These are phyloP conservation scores for Pichia sp. DNA, from an alignment of 1,139 yeast species.

Conservation along the genomic window DNA sequence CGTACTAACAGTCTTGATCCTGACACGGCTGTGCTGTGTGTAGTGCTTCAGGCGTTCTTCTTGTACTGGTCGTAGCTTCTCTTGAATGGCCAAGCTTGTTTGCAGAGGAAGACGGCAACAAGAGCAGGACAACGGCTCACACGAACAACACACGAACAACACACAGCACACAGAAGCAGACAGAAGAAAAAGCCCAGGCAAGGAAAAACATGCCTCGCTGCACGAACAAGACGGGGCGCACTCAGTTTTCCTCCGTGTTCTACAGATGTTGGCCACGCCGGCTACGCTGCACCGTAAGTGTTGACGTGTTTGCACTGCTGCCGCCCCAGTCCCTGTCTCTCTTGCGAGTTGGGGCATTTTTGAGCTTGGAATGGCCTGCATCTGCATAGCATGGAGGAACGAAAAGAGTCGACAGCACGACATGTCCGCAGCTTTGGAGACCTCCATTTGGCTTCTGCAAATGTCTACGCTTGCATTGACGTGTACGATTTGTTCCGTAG, in stretches of 20 bases:
- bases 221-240: slow-evolving; percentile 3
- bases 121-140: not conserved
- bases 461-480: slow-evolving; percentile 3
- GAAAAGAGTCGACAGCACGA: slow-evolving; percentile 1
- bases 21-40: not conserved
- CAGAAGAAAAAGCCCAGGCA: not conserved
- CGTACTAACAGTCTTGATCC: not conserved
- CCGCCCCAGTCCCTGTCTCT: not conserved
- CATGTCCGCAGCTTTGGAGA: slow-evolving; percentile 7
- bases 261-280: not conserved
- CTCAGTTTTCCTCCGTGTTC: not conserved
- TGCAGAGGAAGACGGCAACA: no score
- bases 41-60: no score
- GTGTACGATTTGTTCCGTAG: slow-evolving; percentile 2
- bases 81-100: no score
- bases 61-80: no score
- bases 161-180: not conserved
- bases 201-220: not conserved
- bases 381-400: slow-evolving; percentile 1
- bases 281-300: not conserved
- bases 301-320: not conserved
- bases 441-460: not conserved
- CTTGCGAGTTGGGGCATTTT: no score
- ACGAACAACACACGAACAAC: not conserved
- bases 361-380: no score